phyloP scores from a whole-genome alignment of 352 stramenopile species.

The Pythium brachiatum region DNA sequence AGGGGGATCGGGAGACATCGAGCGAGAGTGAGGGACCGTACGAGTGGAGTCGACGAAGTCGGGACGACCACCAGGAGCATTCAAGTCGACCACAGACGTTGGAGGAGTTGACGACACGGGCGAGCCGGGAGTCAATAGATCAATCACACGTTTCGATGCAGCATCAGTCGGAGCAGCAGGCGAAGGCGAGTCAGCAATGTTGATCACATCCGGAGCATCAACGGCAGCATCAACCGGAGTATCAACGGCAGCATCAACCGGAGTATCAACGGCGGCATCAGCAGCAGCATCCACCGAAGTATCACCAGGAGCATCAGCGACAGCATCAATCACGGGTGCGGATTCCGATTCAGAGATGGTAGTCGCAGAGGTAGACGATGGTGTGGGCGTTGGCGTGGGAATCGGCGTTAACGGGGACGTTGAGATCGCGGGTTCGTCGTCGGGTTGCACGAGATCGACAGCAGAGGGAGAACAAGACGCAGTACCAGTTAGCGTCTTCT shows the following conservation, averaged over 20 bases:
- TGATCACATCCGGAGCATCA: background rate
- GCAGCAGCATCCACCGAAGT: background rate
- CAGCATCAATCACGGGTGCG: background rate
- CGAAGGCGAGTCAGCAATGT: background rate
- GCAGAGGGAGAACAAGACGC: conserved; percentile 20
- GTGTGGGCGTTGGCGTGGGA: background rate
- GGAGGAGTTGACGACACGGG: background rate
- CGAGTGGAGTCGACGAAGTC: background rate
- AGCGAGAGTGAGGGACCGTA: background rate
- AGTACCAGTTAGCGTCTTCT: conserved; percentile 23
- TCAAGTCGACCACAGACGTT: background rate
- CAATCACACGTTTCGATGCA: background rate
- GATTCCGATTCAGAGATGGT: background rate
- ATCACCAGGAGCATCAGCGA: background rate
- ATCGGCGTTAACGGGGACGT: background rate
- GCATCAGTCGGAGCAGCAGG: background rate
- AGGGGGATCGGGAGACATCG: background rate
- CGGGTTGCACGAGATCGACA: conserved; percentile 17
- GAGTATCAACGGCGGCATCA: background rate
- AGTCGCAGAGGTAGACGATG: background rate
- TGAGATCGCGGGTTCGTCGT: conserved; percentile 8
- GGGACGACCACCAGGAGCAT: background rate
- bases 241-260: conserved; percentile 9
- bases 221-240: background rate
- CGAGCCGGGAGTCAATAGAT: conserved; percentile 1